Base-by-base conservation (phyloP, 2,329 filamentous ascomycete genomes). In the Fusarium longipes region DNA sequence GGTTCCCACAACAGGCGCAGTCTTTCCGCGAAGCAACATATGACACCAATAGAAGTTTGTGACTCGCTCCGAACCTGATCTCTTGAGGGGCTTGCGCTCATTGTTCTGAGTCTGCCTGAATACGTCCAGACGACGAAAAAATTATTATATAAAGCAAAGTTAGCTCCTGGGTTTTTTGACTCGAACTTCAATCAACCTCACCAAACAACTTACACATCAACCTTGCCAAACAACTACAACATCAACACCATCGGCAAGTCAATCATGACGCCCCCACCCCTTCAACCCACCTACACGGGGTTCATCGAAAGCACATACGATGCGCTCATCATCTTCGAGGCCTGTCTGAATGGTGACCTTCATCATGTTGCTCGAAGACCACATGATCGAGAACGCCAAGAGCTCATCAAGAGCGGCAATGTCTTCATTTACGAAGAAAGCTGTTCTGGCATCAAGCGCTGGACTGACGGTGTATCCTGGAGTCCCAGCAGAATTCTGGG, bases 341-440 rank as follows among this genome's bases (percentile, higher is more conserved):
- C 89, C 10, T 93, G 91, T 71, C 82, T 97, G 17, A 84, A 82
- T 33, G 93, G 93, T 12, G 81, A 84, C 20, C 81, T 95, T 10
- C 86, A 85, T 47, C 93, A 96, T 77, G 91, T 96, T 20, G 89
- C 92, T 18, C 90, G 94, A 48, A 86, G 94, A 52, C 94, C 94
- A 2, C 93, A 97, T 76, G 94, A 97, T 73, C 86, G 93, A 50
- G 94, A 97, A 78, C 86, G 93, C 50, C 83, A 84, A 24, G 84
- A 87, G 20, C 86, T 97, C 50, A 96, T 97, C 75, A 87, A 87
- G 69, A 96, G 93, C 70, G 94, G 94, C 33, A 91, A 91, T 69
- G 87, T 97, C 44, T 96, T 97, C 79, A 92, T 97, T 68, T 97
- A 97, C 77, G 93, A 97, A 74, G 93, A 97, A 77, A 90, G 93